A percentile compares a stretch with the other conserved stretches of the same genome.
phyloP scores from a whole-genome alignment of 2,329 filamentous ascomycete species.

The Dactylonectria macrodidyma region DNA sequence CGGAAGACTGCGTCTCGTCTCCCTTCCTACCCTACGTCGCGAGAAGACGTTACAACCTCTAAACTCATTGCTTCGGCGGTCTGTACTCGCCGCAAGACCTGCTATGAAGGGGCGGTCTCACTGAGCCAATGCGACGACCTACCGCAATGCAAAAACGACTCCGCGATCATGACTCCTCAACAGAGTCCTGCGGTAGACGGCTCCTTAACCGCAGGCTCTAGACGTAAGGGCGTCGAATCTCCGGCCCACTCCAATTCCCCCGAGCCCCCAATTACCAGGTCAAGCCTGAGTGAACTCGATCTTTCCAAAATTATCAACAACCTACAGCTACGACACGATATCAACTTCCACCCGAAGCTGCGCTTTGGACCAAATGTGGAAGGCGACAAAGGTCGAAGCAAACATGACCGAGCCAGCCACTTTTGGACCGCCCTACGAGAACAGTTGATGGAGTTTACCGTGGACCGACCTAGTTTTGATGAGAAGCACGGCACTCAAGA shows the following conservation, averaged over 20 bases:
- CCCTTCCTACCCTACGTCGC: neutral
- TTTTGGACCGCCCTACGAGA: constrained; percentile 83
- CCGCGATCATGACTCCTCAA: constrained; percentile 49
- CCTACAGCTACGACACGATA: constrained; percentile 88
- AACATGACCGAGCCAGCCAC: constrained; percentile 81
- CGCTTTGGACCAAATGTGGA: constrained; percentile 94
- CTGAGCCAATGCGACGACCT: constrained; percentile 57
- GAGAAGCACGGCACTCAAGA: constrained; percentile 62
- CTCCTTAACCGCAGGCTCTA: constrained; percentile 44
- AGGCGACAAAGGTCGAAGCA: constrained; percentile 86
- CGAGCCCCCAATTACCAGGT: constrained; percentile 87
- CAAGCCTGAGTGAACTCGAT: constrained; percentile 90
- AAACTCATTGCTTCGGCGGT: neutral
- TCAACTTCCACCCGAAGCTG: constrained; percentile 94
- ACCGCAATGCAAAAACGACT: constrained; percentile 48
- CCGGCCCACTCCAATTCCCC: constrained; percentile 41
- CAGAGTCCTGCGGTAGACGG: constrained; percentile 54
- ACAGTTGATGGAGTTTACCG: constrained; percentile 69
- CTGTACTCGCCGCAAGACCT: neutral
- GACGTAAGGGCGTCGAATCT: too few relatives aligned
- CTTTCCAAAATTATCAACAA: constrained; percentile 85
- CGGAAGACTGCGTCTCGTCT: neutral
- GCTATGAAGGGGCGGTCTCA: constrained; percentile 50
- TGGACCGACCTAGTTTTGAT: constrained; percentile 66
- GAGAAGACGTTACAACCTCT: neutral